phyloP scores from a whole-genome alignment of 2,329 filamentous ascomycete species.

The Aspergillus versicolor region DNA sequence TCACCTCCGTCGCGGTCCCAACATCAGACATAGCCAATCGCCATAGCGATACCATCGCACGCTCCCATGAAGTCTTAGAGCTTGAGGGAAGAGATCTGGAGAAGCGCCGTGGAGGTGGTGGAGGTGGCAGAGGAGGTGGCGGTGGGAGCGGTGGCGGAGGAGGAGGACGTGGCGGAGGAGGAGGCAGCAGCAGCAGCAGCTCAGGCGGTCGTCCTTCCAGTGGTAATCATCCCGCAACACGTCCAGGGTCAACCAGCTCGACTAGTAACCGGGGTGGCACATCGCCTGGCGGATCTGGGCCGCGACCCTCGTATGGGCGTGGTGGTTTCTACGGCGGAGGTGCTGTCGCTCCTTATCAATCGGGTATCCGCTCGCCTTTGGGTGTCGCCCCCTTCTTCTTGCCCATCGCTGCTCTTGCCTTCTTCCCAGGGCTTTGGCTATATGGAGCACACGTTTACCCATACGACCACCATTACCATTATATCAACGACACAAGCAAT shows the following conservation, averaged over 20 bases:
- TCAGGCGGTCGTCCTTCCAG: not conserved
- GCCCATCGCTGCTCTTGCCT: conserved; percentile 44
- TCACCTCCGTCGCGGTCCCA: conserved; percentile 29
- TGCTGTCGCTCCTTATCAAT: conserved; percentile 49
- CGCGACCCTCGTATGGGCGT: conserved; percentile 48
- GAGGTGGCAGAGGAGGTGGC: conserved; percentile 28
- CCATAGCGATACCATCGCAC: conserved; percentile 14
- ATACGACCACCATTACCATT: conserved; percentile 49
- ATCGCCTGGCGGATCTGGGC: conserved; percentile 40
- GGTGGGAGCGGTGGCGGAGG: conserved; percentile 21
- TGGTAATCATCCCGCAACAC: not conserved
- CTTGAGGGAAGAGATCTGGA: conserved; percentile 37
- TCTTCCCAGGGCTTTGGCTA: conserved; percentile 57
- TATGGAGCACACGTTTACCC: conserved; percentile 57
- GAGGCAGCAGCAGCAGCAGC: conserved; percentile 19
- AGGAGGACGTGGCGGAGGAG: conserved; percentile 20
- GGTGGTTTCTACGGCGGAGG: conserved; percentile 56
- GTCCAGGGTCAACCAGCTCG: conserved; percentile 22
- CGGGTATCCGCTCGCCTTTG: conserved; percentile 46
- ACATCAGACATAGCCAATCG: conserved; percentile 23
- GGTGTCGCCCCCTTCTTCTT: conserved; percentile 53
- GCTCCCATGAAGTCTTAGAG: conserved; percentile 19
- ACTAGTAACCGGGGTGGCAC: conserved; percentile 32
- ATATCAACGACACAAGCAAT: conserved; percentile 46
- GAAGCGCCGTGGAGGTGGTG: conserved; percentile 53